Conservation (phyloP, 2,329 filamentous ascomycete genomes). For the Ilyonectria robusta region DNA sequence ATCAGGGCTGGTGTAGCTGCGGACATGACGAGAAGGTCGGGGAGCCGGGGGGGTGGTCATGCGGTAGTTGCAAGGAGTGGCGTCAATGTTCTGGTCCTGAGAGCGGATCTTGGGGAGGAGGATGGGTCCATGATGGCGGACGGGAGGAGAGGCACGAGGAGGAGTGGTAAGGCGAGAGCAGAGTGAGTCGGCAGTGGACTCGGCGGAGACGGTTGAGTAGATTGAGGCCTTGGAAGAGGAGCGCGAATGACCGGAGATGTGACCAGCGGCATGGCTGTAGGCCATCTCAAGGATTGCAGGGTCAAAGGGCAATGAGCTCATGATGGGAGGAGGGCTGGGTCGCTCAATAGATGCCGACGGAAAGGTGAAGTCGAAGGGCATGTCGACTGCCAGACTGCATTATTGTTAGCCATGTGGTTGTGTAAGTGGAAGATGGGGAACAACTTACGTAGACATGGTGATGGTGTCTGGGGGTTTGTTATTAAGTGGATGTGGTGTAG, state of each 20-base stretch:
- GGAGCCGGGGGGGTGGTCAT: constrained; percentile 49
- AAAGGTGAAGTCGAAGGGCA: constrained; percentile 74
- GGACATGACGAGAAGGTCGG: constrained; percentile 61
- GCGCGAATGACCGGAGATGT: constrained; percentile 68
- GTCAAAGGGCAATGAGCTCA: constrained; percentile 66
- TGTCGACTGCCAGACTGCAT: constrained; percentile 72
- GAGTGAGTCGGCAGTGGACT: constrained; percentile 73
- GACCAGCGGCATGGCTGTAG: constrained; percentile 53
- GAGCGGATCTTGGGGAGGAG: constrained; percentile 88
- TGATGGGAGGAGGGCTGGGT: constrained; percentile 48
- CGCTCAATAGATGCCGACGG: constrained; percentile 55
- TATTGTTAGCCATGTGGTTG: constrained; percentile 39
- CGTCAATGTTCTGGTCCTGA: constrained; percentile 84
- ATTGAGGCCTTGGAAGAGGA: constrained; percentile 76
- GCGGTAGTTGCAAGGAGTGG: constrained; percentile 61
- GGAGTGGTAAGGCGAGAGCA: constrained; percentile 80
- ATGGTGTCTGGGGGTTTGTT: constrained; percentile 20
- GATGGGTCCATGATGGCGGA: constrained; percentile 83
- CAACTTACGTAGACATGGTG: constrained; percentile 55
- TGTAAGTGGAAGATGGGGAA: constrained; percentile 1
- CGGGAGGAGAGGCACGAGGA: constrained; percentile 74
- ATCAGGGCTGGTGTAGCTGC: constrained; percentile 75
- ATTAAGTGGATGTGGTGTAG: constrained; percentile 38
- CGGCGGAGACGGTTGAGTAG: constrained; percentile 73
- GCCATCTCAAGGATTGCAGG: constrained; percentile 69